Conservation (phyloP, 352 stramenopile species). For the Globisporangium uncinulatum region DNA sequence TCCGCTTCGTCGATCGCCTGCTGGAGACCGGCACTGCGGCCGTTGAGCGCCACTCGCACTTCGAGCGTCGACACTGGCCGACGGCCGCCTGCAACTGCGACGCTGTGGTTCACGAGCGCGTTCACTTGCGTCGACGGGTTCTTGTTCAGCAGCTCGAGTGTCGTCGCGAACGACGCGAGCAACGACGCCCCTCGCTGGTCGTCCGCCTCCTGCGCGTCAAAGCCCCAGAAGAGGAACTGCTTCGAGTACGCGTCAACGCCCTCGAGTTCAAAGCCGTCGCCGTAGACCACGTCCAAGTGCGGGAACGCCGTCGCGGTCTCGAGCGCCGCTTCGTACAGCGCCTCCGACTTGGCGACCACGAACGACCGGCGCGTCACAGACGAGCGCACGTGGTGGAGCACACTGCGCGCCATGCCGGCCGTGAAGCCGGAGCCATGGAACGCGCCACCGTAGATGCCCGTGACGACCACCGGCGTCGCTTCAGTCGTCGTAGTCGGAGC, state of each 20-base stretch:
- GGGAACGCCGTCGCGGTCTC: constrained; percentile 39
- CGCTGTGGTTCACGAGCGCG: constrained; percentile 50
- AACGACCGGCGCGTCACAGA: constrained; percentile 50
- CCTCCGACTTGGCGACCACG: constrained; percentile 78
- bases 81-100: constrained; percentile 7
- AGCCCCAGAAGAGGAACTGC: constrained; percentile 90
- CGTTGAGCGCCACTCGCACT: constrained; percentile 44
- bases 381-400: constrained; percentile 48
- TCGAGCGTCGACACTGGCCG: constrained; percentile 50
- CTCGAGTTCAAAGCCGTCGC: constrained; percentile 32
- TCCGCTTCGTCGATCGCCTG: constrained; percentile 53
- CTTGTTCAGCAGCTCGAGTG: constrained; percentile 48
- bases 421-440: constrained; percentile 65
- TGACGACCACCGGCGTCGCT: constrained; percentile 35
- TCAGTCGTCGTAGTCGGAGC: constrained; percentile 3
- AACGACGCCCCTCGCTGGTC: constrained; percentile 32
- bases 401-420: constrained; percentile 55
- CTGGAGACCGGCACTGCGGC: constrained; percentile 24
- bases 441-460: constrained; percentile 62
- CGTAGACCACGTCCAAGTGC: constrained; percentile 53
- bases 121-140: constrained; percentile 63
- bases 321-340: constrained; percentile 48
- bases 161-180: constrained; percentile 28
- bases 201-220: constrained; percentile 69
- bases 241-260: constrained; percentile 56